Percentiles rank a stretch among this genome's conserved stretches.
Evolutionary conservation across 208 protist genomes (phyloP).

Genomic region (Tritrichomonas musculus): DNA sequence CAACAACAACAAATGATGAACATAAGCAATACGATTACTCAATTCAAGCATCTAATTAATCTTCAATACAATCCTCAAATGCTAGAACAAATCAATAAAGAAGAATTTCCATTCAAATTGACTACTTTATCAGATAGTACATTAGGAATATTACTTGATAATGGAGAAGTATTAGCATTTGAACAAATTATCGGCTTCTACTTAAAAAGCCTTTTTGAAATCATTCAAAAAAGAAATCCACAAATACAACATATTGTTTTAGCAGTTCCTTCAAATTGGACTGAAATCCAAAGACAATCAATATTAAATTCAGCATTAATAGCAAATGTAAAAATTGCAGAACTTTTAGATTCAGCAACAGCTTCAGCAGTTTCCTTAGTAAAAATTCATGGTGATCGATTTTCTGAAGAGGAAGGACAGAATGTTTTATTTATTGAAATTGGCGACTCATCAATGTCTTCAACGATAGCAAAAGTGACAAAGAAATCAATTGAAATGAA

Average conservation of each 20-base stretch:
- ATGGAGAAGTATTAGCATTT: background rate
- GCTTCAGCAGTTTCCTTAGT: background rate
- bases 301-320: background rate
- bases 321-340: background rate
- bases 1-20: too few species aligned
- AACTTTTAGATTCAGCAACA: background rate
- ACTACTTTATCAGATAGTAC: background rate
- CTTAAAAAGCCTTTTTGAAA: background rate
- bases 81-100: background rate
- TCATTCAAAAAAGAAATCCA: background rate
- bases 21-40: too few species aligned
- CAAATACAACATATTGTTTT: background rate
- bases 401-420: background rate
- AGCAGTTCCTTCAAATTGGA: background rate
- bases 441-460: background rate
- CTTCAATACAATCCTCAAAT: background rate
- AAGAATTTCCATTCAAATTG: too few species aligned
- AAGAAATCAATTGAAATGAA: conserved; percentile 31
- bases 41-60: background rate
- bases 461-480: background rate
- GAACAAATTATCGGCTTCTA: background rate
- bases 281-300: background rate
- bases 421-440: background rate
- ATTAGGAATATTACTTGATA: background rate
- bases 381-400: background rate